A percentile compares a stretch with the other conserved stretches of the same genome.
These are phyloP conservation scores for Aegilops bicornis DNA, from an alignment of 176 grass and related monocot genomes.

Conservation along the genomic window DNA sequence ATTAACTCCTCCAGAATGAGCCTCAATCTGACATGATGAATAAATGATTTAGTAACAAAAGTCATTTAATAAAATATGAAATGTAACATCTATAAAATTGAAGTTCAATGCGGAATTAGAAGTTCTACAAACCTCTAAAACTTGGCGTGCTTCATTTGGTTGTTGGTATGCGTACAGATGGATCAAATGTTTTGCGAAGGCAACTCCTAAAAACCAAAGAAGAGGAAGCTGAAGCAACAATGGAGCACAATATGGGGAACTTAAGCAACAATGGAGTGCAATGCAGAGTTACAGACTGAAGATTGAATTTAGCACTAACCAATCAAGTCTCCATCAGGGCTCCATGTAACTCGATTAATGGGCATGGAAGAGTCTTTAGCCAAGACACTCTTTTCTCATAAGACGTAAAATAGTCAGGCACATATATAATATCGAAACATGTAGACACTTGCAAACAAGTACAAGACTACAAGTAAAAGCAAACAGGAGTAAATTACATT, in stretches of 20 bases:
- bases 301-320: conserved; percentile 44
- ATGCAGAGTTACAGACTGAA: conserved; percentile 19
- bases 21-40: conserved; percentile 71
- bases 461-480: conserved; percentile 28
- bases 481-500: conserved; percentile 35
- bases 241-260: background rate
- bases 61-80: background rate
- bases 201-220: conserved; percentile 61
- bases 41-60: conserved; percentile 8
- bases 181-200: conserved; percentile 91
- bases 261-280: conserved; percentile 13
- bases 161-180: conserved; percentile 82
- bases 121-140: conserved; percentile 63
- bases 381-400: conserved; percentile 47
- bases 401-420: conserved; percentile 27
- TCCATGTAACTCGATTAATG: conserved; percentile 87
- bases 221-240: conserved; percentile 11
- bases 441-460: conserved; percentile 17
- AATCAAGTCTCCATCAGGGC: conserved; percentile 90
- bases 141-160: conserved; percentile 72
- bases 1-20: conserved; percentile 91
- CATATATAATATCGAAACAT: conserved; percentile 24
- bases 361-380: conserved; percentile 71
- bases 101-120: background rate
- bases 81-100: conserved; percentile 24